These are phyloP conservation scores for Discostella pseudostelligera DNA, from an alignment of 108 stramenopile genomes.

Conservation along the genomic window DNA sequence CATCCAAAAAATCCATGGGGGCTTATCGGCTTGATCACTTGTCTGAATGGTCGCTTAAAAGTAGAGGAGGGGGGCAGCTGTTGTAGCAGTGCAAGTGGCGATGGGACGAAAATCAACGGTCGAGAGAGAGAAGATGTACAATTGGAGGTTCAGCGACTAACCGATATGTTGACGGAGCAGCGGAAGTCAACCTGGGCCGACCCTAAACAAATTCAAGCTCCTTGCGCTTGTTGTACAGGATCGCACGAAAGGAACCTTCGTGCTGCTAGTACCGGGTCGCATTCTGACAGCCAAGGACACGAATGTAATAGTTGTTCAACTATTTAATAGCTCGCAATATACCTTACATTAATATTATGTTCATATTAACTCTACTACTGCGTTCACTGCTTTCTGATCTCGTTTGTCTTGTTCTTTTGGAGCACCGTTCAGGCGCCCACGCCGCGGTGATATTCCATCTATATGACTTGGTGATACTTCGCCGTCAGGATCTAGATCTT, in stretches of 20 bases:
- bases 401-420: slow-evolving; percentile 10
- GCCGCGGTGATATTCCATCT: slow-evolving; percentile 3
- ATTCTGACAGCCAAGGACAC: no score
- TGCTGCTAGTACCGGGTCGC: neutral
- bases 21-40: slow-evolving; percentile 68
- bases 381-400: slow-evolving; percentile 1
- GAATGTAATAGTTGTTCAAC: neutral
- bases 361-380: slow-evolving; percentile 3
- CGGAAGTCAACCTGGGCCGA: slow-evolving; percentile 59
- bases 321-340: neutral
- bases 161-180: slow-evolving; percentile 42
- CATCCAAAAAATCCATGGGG: slow-evolving; percentile 88
- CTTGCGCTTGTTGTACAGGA: slow-evolving; percentile 68
- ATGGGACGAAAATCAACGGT: slow-evolving; percentile 7
- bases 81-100: slow-evolving; percentile 1
- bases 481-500: slow-evolving; percentile 5
- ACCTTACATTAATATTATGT: slow-evolving; percentile 8
- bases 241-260: neutral
- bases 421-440: slow-evolving; percentile 8
- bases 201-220: slow-evolving; percentile 53
- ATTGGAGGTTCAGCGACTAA: slow-evolving; percentile 47
- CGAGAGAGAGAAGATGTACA: slow-evolving; percentile 13
- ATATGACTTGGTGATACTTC: slow-evolving; percentile 3
- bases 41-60: slow-evolving; percentile 41
- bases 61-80: slow-evolving; percentile 19